Conservation (phyloP, 345 rosid species). For the Conringia planisiliqua region DNA sequence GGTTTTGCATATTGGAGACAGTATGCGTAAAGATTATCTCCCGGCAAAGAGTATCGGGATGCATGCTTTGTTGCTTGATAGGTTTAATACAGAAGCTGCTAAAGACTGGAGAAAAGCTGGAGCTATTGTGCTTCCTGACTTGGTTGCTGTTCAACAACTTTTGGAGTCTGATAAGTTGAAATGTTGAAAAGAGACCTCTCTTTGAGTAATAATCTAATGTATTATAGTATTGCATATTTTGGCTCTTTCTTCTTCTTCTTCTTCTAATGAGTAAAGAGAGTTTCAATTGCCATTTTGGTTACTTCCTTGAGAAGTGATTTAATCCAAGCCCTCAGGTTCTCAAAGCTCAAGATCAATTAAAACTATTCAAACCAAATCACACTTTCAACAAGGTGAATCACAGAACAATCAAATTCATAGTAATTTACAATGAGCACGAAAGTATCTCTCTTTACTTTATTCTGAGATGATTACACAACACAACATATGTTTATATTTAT, state of each 20-base stretch:
- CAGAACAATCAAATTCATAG: neutral
- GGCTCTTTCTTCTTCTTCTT: slow-evolving; percentile 1
- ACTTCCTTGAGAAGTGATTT: neutral
- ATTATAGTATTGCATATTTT: slow-evolving; percentile 15
- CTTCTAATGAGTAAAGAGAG: neutral
- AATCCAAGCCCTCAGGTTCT: neutral
- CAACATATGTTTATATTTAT: neutral
- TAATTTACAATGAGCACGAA: neutral
- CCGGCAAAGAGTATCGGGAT: slow-evolving; percentile 87
- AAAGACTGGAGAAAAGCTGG: slow-evolving; percentile 76
- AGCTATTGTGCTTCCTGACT: slow-evolving; percentile 78
- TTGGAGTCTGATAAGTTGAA: slow-evolving; percentile 46
- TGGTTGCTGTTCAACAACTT: slow-evolving; percentile 60
- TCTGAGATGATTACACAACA: neutral
- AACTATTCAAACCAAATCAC: neutral
- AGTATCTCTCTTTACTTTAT: slow-evolving; percentile 6
- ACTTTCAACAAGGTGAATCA: neutral
- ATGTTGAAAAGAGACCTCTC: slow-evolving; percentile 24
- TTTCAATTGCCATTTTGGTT: neutral
- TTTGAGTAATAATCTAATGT: neutral
- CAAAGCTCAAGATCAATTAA: neutral
- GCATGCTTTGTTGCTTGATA: slow-evolving; percentile 83
- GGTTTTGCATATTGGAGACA: slow-evolving; percentile 82
- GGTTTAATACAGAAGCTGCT: slow-evolving; percentile 85
- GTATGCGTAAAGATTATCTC: slow-evolving; percentile 81